These are phyloP conservation scores for Melanomma pulvis-pyrius DNA, from an alignment of 495 filamentous ascomycete species.

Conservation along the genomic window DNA sequence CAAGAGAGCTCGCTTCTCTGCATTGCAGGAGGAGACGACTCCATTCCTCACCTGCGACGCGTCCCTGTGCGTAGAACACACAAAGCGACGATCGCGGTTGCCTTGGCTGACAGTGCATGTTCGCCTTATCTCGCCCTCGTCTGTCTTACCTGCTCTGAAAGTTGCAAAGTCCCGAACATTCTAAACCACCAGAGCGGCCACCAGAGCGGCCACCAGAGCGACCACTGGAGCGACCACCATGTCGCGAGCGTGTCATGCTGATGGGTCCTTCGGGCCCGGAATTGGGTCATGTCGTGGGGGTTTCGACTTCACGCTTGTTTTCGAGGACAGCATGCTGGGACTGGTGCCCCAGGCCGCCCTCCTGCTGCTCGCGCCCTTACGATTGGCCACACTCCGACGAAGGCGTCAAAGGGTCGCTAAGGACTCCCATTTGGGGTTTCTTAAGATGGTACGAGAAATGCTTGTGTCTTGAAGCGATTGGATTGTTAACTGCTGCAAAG, in stretches of 20 bases:
- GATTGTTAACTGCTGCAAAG: slow-evolving; percentile 7
- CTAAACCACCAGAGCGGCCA: not conserved
- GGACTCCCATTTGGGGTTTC: slow-evolving; percentile 27
- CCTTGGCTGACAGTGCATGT: not conserved
- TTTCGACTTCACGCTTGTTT: slow-evolving; percentile 38
- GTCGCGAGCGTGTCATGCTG: slow-evolving; percentile 25
- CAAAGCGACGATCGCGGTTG: not conserved
- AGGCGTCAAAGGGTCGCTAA: slow-evolving; percentile 25
- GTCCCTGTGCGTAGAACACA: not conserved
- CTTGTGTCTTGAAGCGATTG: not conserved
- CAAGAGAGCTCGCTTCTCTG: not conserved
- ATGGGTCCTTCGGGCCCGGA: slow-evolving; percentile 34
- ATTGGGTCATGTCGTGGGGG: slow-evolving; percentile 34
- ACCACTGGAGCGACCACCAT: slow-evolving; percentile 11
- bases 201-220: too few relatives aligned
- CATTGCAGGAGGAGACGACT: not conserved
- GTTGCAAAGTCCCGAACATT: not conserved
- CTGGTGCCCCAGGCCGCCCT: slow-evolving; percentile 27
- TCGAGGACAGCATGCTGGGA: slow-evolving; percentile 35
- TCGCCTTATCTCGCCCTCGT: slow-evolving; percentile 22
- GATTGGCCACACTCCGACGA: slow-evolving; percentile 24
- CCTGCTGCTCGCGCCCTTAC: slow-evolving; percentile 28
- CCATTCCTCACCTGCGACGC: not conserved
- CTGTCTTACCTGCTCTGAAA: not conserved
- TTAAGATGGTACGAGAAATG: slow-evolving; percentile 18